Evolutionary conservation across 2,329 filamentous ascomycete genomes (phyloP), one percentile per base, ranked within the genome.

Genomic region (Sodiomyces alkalinus): DNA sequence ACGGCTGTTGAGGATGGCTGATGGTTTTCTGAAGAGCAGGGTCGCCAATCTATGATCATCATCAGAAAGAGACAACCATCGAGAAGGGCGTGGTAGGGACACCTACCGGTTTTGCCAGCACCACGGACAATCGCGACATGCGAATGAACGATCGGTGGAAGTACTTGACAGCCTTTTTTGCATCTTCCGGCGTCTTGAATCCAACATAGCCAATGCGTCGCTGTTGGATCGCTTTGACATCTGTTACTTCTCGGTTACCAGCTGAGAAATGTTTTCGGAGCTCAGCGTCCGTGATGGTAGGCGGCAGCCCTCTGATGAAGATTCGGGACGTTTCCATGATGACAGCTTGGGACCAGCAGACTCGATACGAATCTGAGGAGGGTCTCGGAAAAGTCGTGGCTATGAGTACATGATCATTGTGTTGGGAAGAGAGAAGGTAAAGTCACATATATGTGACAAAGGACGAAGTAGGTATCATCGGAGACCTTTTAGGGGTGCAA

Each of bases 121-220:
- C 86, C 36, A 94, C 90, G 17, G 67, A 68, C 44, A 98, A 85
- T 60, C 78, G 92, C 33, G 86, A 93, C 80, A 94, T 90, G 43
- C 85, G 82, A 44, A 98, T 83, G 55, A 85, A 98, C 38, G 86
- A 78, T 50, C 73, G 82, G 62, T 98, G 86, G 64, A 94, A 94
- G 60, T 93, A 92, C 53, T 81, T 86, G 49, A 92, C 80, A 24
- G 90, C 87, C 46, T 75, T 71, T 32, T 70, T 62, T 32, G 90
- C 90, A 48, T 82, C 78, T 36, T 87, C 73, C 10, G 79, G 61
- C 28, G 71, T 80, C 56, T 81, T 86, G 64, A 87, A 96, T 37
- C 90, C 90, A 34, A 98, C 74, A 64, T 93, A 98, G 42, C 86
- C 90, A 53, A 98, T 94, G 41, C 86, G 73, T 44, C 90, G 74